A percentile compares a stretch with the other conserved stretches of the same genome.
phyloP scores from a whole-genome alignment of 352 stramenopile species.

The Phytophthora sojae region DNA sequence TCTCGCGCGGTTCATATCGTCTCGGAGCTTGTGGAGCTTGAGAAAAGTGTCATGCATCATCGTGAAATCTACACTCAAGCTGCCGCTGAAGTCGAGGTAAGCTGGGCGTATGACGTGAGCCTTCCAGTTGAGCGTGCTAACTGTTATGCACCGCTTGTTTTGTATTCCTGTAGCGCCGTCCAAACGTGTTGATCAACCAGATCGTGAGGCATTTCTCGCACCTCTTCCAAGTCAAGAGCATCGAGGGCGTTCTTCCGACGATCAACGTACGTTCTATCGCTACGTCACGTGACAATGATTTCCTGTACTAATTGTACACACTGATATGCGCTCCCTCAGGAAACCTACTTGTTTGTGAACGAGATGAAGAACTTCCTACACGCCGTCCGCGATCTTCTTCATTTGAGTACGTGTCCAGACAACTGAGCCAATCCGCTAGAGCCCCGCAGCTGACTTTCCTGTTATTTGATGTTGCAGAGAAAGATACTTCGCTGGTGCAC shows the following conservation, averaged over 20 bases:
- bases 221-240: slow-evolving; percentile 85
- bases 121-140: slow-evolving; percentile 5
- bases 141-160: not conserved
- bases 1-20: slow-evolving; percentile 76
- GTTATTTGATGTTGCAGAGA: slow-evolving; percentile 35
- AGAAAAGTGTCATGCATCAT: slow-evolving; percentile 84
- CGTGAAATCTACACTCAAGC: slow-evolving; percentile 83
- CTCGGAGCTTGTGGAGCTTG: slow-evolving; percentile 82
- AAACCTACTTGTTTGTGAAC: slow-evolving; percentile 88
- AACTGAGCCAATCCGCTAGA: not conserved
- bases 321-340: slow-evolving; percentile 37
- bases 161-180: slow-evolving; percentile 53
- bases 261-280: slow-evolving; percentile 72
- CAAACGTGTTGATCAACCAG: slow-evolving; percentile 85
- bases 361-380: slow-evolving; percentile 90
- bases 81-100: slow-evolving; percentile 81
- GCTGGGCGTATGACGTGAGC: not conserved
- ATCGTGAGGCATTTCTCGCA: slow-evolving; percentile 90
- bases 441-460: not conserved
- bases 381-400: slow-evolving; percentile 59
- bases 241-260: slow-evolving; percentile 91
- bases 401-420: slow-evolving; percentile 62
- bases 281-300: not conserved
- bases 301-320: slow-evolving; percentile 6
- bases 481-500: slow-evolving; percentile 50